Conservation (phyloP, 108 stramenopile species). For the Nitzschia inconspicua region DNA sequence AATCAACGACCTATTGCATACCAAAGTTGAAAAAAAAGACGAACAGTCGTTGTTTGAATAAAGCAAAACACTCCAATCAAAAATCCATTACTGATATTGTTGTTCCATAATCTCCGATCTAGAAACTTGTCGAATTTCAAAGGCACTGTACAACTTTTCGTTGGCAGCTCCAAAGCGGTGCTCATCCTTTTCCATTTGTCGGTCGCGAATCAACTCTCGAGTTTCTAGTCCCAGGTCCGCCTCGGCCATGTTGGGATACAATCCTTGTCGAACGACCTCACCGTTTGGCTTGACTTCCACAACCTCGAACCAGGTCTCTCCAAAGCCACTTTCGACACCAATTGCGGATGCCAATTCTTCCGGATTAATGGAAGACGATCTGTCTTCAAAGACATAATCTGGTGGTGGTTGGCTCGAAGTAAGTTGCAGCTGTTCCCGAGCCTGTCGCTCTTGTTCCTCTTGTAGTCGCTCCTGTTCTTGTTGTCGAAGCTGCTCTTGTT, state of each 20-base stretch:
- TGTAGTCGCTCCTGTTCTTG: neutral
- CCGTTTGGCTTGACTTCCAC: neutral
- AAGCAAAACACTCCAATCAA: too few species aligned
- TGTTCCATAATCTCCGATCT: too few species aligned
- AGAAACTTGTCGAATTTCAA: too few species aligned
- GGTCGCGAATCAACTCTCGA: constrained; percentile 22
- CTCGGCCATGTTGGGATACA: constrained; percentile 21
- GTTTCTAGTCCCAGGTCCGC: constrained; percentile 21
- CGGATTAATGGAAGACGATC: neutral
- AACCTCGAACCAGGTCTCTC: constrained; percentile 1
- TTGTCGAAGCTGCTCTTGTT: constrained; percentile 9
- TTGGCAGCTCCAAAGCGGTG: too few species aligned
- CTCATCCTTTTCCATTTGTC: too few species aligned
- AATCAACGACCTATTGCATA: too few species aligned
- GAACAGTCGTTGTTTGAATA: too few species aligned
- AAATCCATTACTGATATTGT: too few species aligned
- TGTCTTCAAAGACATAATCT: neutral
- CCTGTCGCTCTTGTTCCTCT: neutral
- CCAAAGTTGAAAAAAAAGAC: too few species aligned
- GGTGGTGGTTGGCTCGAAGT: neutral
- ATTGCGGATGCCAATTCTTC: neutral
- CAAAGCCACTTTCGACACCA: neutral
- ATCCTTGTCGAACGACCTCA: constrained; percentile 7
- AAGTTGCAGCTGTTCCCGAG: neutral
- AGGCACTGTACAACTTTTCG: too few species aligned